Conservation (phyloP, 2,329 filamentous ascomycete genomes). For the Colletotrichum sublineola region DNA sequence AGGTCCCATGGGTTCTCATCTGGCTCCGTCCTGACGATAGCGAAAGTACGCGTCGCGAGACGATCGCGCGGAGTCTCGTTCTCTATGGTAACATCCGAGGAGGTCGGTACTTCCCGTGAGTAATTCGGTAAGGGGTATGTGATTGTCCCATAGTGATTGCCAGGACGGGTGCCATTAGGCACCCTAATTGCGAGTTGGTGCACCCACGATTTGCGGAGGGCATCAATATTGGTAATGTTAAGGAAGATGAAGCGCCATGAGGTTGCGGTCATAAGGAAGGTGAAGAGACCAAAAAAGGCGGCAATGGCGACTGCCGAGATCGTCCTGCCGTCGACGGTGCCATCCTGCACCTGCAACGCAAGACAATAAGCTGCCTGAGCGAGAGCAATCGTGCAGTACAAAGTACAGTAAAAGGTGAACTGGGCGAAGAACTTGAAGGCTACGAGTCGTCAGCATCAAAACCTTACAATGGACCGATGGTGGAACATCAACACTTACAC, state of each 20-base stretch:
- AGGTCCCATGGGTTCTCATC: slow-evolving; percentile 91
- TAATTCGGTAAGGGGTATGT: slow-evolving; percentile 67
- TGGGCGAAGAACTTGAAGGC: slow-evolving; percentile 94
- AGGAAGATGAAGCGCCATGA: slow-evolving; percentile 76
- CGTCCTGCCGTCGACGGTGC: slow-evolving; percentile 68
- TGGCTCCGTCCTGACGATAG: slow-evolving; percentile 78
- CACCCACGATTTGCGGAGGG: slow-evolving; percentile 72
- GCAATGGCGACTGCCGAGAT: slow-evolving; percentile 76
- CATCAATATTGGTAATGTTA: slow-evolving; percentile 90
- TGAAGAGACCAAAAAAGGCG: slow-evolving; percentile 84
- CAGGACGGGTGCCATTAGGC: slow-evolving; percentile 61
- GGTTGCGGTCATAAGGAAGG: slow-evolving; percentile 80
- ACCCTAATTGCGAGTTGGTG: slow-evolving; percentile 83
- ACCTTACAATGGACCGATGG: slow-evolving; percentile 39
- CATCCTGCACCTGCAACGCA: slow-evolving; percentile 63
- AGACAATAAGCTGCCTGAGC: slow-evolving; percentile 75
- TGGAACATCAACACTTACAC: slow-evolving; percentile 58
- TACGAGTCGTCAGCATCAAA: slow-evolving; percentile 46
- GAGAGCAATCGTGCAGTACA: slow-evolving; percentile 76
- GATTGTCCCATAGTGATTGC: slow-evolving; percentile 63
- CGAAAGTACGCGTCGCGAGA: slow-evolving; percentile 76
- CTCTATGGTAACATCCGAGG: slow-evolving; percentile 19
- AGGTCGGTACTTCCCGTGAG: slow-evolving; percentile 38
- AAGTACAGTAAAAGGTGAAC: slow-evolving; percentile 79
- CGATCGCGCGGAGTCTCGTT: slow-evolving; percentile 50